A percentile compares a stretch with the other conserved stretches of the same genome.
These are phyloP conservation scores for Corchorus olitorius DNA, from an alignment of 345 rosid species.

Conservation along the genomic window DNA sequence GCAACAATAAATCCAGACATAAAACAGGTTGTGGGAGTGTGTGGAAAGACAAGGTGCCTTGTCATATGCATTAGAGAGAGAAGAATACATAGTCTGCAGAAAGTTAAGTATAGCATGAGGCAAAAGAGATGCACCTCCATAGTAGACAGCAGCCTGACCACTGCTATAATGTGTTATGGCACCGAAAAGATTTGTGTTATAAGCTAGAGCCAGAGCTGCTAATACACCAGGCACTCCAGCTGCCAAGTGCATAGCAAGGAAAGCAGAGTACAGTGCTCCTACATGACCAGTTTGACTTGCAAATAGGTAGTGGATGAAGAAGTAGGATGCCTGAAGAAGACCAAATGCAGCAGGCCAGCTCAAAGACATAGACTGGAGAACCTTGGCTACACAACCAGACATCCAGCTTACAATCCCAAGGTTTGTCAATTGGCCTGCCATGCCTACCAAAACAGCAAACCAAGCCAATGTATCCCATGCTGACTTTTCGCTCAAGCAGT, in stretches of 20 bases:
- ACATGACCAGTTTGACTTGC: conserved; percentile 99
- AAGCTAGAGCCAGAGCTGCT: conserved; percentile 88
- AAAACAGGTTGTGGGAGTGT: background rate
- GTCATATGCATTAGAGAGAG: background rate
- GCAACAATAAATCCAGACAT: background rate
- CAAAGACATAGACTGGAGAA: conserved; percentile 69
- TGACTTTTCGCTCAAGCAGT: conserved; percentile 90
- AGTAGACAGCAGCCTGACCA: conserved; percentile 97
- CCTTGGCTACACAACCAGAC: conserved; percentile 72
- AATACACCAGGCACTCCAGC: conserved; percentile 83
- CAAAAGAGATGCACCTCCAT: conserved; percentile 64
- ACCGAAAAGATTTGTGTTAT: conserved; percentile 90
- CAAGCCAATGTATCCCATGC: conserved; percentile 98
- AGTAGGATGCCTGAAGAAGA: conserved; percentile 91
- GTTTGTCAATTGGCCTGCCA: conserved; percentile 94
- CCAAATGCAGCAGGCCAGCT: conserved; percentile 91
- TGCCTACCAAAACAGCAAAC: conserved; percentile 92
- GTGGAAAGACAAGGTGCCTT: background rate
- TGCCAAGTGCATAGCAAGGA: conserved; percentile 92
- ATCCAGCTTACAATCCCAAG: conserved; percentile 88
- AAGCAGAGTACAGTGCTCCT: conserved; percentile 94
- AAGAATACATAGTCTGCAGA: background rate
- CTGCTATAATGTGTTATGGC: conserved; percentile 97
- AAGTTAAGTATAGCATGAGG: background rate
- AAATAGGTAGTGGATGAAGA: conserved; percentile 89